Percentiles rank a stretch among this genome's conserved stretches.
Evolutionary conservation across 805 yeast species (phyloP).

Genomic region (Lipomyces anomalus): DNA sequence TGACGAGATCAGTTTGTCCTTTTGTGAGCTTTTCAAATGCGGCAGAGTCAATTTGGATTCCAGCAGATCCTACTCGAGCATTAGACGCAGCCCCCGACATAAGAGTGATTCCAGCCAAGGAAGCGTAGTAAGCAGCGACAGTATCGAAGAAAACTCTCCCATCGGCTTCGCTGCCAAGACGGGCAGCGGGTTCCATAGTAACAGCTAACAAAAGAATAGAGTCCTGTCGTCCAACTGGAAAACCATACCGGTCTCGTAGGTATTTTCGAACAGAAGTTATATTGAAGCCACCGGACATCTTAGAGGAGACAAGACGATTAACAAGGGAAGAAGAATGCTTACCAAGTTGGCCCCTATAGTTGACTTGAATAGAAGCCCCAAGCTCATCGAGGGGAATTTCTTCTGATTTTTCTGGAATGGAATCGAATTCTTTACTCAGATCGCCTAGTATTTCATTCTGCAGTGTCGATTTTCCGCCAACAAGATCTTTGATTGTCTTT

Average conservation of each 20-base stretch:
- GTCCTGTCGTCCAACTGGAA: conserved; percentile 90
- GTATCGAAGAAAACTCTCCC: conserved; percentile 85
- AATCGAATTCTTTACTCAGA: conserved; percentile 93
- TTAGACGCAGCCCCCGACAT: conserved; percentile 48
- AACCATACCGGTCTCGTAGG: conserved; percentile 85
- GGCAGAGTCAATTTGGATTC: conserved; percentile 86
- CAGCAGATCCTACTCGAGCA: no score
- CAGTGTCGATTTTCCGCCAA: conserved; percentile 96
- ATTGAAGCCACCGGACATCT: conserved; percentile 99
- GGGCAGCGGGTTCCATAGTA: conserved; percentile 81
- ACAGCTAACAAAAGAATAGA: conserved; percentile 74
- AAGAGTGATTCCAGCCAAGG: conserved; percentile 70
- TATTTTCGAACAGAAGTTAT: conserved; percentile 86
- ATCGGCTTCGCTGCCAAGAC: conserved; percentile 78
- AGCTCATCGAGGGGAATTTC: conserved; percentile 92
- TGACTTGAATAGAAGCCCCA: conserved; percentile 89
- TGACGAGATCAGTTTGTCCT: conserved; percentile 61
- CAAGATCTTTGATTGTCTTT: conserved; percentile 92
- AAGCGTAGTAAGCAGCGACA: conserved; percentile 75
- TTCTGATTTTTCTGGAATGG: conserved; percentile 97
- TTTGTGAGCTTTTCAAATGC: conserved; percentile 77
- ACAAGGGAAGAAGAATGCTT: conserved; percentile 84
- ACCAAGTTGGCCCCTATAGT: conserved; percentile 82
- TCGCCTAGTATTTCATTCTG: conserved; percentile 98
- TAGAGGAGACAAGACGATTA: conserved; percentile 86